Evolutionary conservation across 2,329 filamentous ascomycete species (phyloP), one percentile per base, ranked within the genome.

Genomic region (Trichoderma citrinoviride): DNA sequence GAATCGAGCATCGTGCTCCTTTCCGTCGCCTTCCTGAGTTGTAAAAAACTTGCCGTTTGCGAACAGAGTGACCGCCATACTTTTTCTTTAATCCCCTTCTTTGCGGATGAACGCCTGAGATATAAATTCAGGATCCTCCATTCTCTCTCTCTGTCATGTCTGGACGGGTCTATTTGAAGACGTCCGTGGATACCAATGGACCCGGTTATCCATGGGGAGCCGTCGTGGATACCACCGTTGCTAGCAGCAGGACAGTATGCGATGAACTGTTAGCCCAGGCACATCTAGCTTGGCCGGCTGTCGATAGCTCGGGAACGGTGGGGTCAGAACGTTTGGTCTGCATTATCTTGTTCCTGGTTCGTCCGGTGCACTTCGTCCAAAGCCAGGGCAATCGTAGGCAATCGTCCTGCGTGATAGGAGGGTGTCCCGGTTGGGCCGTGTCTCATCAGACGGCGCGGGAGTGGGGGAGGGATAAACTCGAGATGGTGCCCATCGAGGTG

Each of bases 21-120:
- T 25, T 7, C 17, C 47, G 10, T 53, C 14, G 23, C 25, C 37
- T 17, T 14, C 33, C 33, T 33, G 23, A 17, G 40, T n/a, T 23
- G 58, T 33, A 19, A 61, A 61, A 25, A 61, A 61, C 23, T 53
- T 61, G 47, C 58, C 58, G 37, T 61, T 61, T 21, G 40, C n/a
- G 8, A 61, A 49, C 14, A 61, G 58, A n/a, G 47, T 61, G 37
- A 37, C 40, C 17, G 47, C 33, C 58, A 61, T 61, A 14, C 8
- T 58, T 4, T 33, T 50, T 23, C 27, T 50, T 25, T 23, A n/a
- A n/a, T 2, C 7, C 8, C 10, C 27, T 50, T 29, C 17, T 50
- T n/a, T 25, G 25, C 47, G 21, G 25, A 47, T 40, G 29, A 60
- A 47, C 7, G 8, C 43, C 47, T 47, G 15, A 29, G 21, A 33